phyloP scores from a whole-genome alignment of 352 stramenopile species.

The Bremia lactucae region DNA sequence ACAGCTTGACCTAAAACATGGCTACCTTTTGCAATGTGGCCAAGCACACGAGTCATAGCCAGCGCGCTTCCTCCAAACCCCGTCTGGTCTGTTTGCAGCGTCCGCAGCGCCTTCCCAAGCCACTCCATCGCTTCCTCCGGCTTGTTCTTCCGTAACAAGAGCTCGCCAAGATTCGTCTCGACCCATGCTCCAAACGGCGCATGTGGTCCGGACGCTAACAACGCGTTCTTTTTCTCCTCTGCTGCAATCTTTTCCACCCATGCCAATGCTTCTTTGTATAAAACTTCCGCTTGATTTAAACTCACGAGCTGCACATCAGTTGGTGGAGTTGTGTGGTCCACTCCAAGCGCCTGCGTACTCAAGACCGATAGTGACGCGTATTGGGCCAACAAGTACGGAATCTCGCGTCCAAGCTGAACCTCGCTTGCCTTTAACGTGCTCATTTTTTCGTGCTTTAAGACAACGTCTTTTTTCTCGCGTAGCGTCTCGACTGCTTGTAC shows the following conservation, averaged over 20 bases:
- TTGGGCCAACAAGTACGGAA: constrained; percentile 61
- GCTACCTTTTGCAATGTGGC: constrained; percentile 55
- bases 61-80: constrained; percentile 37
- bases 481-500: constrained; percentile 43
- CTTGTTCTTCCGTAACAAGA: constrained; percentile 46
- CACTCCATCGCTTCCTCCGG: constrained; percentile 58
- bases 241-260: constrained; percentile 44
- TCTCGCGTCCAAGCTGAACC: constrained; percentile 45
- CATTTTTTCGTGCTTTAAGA: constrained; percentile 39
- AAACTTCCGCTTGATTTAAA: constrained; percentile 51
- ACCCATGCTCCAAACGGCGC: constrained; percentile 55
- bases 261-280: constrained; percentile 56
- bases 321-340: constrained; percentile 15
- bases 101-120: constrained; percentile 53
- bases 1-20: constrained; percentile 55
- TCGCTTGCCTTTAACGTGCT: constrained; percentile 30
- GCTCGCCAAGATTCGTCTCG: constrained; percentile 58
- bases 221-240: constrained; percentile 34
- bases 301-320: constrained; percentile 32
- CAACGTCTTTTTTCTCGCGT: constrained; percentile 45
- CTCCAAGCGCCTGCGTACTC: constrained; percentile 28
- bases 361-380: constrained; percentile 52
- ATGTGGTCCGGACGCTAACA: constrained; percentile 39
- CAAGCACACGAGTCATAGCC: constrained; percentile 49
- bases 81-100: constrained; percentile 39